phyloP scores from a whole-genome alignment of 441 rosid genomes.

The Gossypium trilobum region DNA sequence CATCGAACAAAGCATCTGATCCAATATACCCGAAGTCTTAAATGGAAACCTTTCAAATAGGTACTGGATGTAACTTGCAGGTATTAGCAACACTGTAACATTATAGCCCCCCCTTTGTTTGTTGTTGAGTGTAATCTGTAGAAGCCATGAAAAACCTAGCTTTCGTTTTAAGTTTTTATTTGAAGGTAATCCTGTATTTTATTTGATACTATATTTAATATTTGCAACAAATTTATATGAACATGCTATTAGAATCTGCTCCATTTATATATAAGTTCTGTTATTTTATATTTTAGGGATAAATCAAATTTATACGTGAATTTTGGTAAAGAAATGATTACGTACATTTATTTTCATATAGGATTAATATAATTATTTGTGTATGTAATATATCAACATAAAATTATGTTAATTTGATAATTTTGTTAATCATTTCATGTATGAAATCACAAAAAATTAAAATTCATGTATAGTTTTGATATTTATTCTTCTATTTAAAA shows the following conservation, averaged over 20 bases:
- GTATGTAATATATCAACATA: too few relatives aligned
- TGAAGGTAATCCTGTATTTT: neutral
- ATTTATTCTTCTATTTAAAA: too few relatives aligned
- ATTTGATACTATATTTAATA: neutral
- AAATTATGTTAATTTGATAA: too few relatives aligned
- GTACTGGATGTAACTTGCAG: neutral
- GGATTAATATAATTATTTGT: too few relatives aligned
- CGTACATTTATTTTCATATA: too few relatives aligned
- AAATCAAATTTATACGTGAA: too few relatives aligned
- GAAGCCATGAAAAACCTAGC: neutral
- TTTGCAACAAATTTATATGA: neutral
- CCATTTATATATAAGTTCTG: too few relatives aligned
- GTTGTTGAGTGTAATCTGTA: neutral
- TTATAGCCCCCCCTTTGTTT: neutral
- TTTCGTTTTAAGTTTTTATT: neutral
- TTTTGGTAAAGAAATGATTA: too few relatives aligned
- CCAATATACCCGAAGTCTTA: constrained; percentile 37
- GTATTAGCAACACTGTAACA: neutral
- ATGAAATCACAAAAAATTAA: too few relatives aligned
- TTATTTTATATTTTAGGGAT: too few relatives aligned
- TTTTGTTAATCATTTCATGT: too few relatives aligned
- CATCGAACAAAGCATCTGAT: constrained; percentile 36
- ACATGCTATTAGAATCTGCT: neutral
- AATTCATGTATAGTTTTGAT: too few relatives aligned
- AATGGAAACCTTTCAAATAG: neutral